phyloP scores from a whole-genome alignment of 2,329 filamentous ascomycete species.

The Colletotrichum cordylinicola region DNA sequence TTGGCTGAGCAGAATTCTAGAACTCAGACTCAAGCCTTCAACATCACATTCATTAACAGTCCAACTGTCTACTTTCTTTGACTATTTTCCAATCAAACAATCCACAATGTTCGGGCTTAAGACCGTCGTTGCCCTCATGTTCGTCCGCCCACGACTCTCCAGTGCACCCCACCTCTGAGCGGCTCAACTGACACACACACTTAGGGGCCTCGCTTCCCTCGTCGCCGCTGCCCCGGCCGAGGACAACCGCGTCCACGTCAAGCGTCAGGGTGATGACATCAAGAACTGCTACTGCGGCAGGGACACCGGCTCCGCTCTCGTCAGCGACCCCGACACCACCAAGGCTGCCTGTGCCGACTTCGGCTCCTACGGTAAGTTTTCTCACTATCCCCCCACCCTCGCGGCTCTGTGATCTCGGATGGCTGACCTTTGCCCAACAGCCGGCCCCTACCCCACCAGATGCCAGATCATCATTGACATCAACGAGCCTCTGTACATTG shows the following conservation, averaged over 20 bases:
- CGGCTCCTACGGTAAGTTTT: neutral
- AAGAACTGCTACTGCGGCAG: constrained; percentile 2
- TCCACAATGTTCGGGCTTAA: neutral
- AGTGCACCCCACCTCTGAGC: rapidly evolving
- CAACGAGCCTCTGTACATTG: neutral
- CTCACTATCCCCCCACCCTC: neutral
- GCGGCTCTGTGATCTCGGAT: neutral
- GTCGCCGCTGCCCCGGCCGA: neutral
- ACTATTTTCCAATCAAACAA: neutral
- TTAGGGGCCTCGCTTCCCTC: neutral
- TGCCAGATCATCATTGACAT: neutral
- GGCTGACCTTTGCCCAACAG: neutral
- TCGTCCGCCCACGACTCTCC: neutral
- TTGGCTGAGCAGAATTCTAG: neutral
- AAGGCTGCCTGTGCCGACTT: neutral
- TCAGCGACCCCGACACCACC: neutral
- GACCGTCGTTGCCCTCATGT: neutral
- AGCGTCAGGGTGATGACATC: neutral
- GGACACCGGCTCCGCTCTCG: neutral
- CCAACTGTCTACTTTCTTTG: neutral
- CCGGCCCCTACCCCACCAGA: neutral
- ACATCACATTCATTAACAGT: neutral
- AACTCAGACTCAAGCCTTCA: neutral
- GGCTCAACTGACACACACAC: neutral
- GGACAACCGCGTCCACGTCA: neutral